Evolutionary conservation across 2,329 filamentous ascomycete species (phyloP), one percentile per base, ranked within the genome.

Genomic region (Monilinia aucupariae): DNA sequence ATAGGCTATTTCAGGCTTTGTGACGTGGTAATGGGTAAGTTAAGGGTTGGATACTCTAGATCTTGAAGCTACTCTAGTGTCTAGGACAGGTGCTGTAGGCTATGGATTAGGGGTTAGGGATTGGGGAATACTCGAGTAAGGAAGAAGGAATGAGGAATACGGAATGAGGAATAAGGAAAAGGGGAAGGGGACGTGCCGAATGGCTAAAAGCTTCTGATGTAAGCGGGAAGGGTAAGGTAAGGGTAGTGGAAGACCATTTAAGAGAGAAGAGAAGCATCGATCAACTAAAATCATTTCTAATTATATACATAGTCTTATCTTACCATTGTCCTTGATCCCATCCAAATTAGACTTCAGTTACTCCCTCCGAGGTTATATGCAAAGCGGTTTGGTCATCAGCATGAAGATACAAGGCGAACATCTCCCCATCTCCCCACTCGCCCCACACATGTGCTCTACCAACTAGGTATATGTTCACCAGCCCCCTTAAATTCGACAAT

Each of bases 21-120:
- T 55, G 59, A 62, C 59, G 51, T 62, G 51, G 59, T 60, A 1
- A 20, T 30, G n/a, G n/a, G n/a, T n/a, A n/a, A n/a, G n/a, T 37
- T 37, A 9, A 37, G 34, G 8, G 34, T 13, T 37, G 34, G 27
- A n/a, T n/a, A n/a, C n/a, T n/a, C n/a, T 53, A 27, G 39, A 30
- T 32, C 39, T 49, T 37, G 17, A 30, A 47, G 37, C 34, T 17
- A 34, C n/a, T n/a, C 20, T 7, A 17, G 41, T 17, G 41, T 2
- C 0, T 43, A 20, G 41, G 41, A n/a, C 20, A 3, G 8, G n/a
- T 17, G 15, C 15, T 20, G 17, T 43, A 43, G 41, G 17, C 41
- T 43, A 43, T n/a, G n/a, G n/a, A n/a, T n/a, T n/a, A n/a, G n/a
- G n/a, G n/a, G n/a, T n/a, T n/a, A n/a, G n/a, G n/a, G n/a, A n/a